Evolutionary conservation across 768 basidiomycete species (phyloP).

Genomic region (Macrolepiota dolichaula): DNA sequence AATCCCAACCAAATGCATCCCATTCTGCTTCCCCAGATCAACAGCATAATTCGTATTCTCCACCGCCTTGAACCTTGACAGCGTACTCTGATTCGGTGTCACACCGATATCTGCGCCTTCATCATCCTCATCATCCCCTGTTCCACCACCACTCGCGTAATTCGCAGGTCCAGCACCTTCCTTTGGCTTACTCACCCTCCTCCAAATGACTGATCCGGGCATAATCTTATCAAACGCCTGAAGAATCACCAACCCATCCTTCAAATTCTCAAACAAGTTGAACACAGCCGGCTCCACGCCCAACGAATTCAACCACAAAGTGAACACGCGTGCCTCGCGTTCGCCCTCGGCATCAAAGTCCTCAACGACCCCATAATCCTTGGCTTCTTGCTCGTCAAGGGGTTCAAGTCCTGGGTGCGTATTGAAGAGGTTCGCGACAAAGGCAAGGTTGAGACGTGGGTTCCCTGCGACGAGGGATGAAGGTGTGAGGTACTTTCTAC

Average conservation of each 20-base stretch:
- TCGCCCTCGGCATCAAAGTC: conserved; percentile 99
- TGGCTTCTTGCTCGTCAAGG: conserved; percentile 90
- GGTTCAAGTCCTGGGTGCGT: conserved; percentile 94
- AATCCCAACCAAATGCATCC: conserved; percentile 95
- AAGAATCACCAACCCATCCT: conserved; percentile 86
- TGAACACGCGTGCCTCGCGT: conserved; percentile 96
- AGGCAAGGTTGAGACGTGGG: conserved; percentile 95
- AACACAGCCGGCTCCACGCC: conserved; percentile 96
- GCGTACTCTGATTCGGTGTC: conserved; percentile 75
- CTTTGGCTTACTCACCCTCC: conserved; percentile 93
- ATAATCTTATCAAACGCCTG: conserved; percentile 97
- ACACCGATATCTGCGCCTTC: conserved; percentile 81
- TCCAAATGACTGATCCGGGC: conserved; percentile 92
- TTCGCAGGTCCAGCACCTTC: conserved; percentile 46
- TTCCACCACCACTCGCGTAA: conserved; percentile 33
- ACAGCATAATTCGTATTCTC: conserved; percentile 98
- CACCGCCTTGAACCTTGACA: conserved; percentile 95
- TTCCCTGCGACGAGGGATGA: conserved; percentile 92
- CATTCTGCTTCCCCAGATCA: conserved; percentile 88
- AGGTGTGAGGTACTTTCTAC: conserved; percentile 92
- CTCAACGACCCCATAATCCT: conserved; percentile 85
- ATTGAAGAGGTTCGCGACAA: conserved; percentile 99
- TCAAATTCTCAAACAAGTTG: conserved; percentile 95
- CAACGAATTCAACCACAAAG: conserved; percentile 95
- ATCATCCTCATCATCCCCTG: conserved; percentile 42